Evolutionary conservation across 768 basidiomycete genomes (phyloP).

Genomic region (Naganishia friedmannii): DNA sequence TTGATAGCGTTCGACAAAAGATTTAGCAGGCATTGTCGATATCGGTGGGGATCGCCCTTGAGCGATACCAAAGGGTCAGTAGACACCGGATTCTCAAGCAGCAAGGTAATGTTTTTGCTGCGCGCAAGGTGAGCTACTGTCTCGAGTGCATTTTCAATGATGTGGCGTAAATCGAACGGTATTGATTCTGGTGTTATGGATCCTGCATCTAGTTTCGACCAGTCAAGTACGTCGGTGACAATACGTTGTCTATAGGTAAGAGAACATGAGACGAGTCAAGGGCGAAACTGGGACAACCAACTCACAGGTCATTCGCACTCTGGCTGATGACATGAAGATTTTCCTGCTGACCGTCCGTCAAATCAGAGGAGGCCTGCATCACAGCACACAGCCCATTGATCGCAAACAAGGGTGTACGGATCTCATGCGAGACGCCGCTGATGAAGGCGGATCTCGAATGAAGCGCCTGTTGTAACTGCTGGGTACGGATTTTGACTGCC

Average conservation of each 20-base stretch:
- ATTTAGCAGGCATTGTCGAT: constrained; percentile 43
- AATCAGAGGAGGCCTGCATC: constrained; percentile 39
- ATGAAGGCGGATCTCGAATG: constrained; percentile 23
- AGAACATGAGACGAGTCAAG: not conserved
- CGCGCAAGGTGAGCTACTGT: constrained; percentile 41
- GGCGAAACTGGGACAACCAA: not conserved
- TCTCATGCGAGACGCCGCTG: constrained; percentile 41
- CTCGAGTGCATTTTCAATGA: constrained; percentile 39
- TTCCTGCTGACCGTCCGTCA: constrained; percentile 40
- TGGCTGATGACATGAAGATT: constrained; percentile 40
- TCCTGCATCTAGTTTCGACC: constrained; percentile 31
- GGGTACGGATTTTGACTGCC: constrained; percentile 26
- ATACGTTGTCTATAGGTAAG: constrained; percentile 30
- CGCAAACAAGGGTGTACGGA: constrained; percentile 41
- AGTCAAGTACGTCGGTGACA: constrained; percentile 45
- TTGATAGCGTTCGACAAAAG: constrained; percentile 42
- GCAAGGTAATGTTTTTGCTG: constrained; percentile 40
- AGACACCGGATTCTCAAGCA: constrained; percentile 34
- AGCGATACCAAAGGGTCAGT: constrained; percentile 37
- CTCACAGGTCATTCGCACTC: constrained; percentile 38
- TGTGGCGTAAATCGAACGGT: constrained; percentile 41
- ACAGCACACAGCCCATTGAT: constrained; percentile 42
- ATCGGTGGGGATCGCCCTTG: constrained; percentile 43
- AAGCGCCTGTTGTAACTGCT: constrained; percentile 28
- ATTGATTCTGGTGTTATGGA: constrained; percentile 42